Evolutionary conservation across 2,329 filamentous ascomycete genomes (phyloP).

Genomic region (Aspergillus texensis): DNA sequence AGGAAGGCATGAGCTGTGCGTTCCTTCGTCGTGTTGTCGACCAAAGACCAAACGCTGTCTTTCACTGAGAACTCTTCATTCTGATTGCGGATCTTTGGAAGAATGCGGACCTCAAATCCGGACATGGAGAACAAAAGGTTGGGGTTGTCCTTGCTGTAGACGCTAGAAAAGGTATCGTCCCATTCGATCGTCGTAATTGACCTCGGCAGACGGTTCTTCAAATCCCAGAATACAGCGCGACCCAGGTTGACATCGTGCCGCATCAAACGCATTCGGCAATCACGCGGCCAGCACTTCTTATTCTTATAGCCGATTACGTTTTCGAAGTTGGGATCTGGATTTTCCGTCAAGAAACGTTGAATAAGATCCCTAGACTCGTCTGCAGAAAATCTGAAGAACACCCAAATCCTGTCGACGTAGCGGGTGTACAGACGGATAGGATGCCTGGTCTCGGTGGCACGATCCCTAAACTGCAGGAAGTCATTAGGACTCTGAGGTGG

Average conservation of each 20-base stretch:
- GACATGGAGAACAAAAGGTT: constrained; percentile 98
- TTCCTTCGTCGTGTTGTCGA: constrained; percentile 96
- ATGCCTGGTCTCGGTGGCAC: constrained; percentile 87
- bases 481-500: constrained; percentile 94
- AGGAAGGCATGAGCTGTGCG: constrained; percentile 96
- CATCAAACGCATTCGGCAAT: constrained; percentile 98
- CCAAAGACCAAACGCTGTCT: constrained; percentile 96
- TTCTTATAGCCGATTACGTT: constrained; percentile 99
- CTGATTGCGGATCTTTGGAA: constrained; percentile 92
- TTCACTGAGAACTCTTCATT: constrained; percentile 97
- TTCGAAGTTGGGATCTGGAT: constrained; percentile 98
- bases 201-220: constrained; percentile 93
- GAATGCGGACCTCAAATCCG: constrained; percentile 93
- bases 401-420: constrained; percentile 98
- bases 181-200: constrained; percentile 97
- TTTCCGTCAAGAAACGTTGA: constrained; percentile 95
- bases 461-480: constrained; percentile 94
- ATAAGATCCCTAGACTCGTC: constrained; percentile 96
- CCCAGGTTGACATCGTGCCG: constrained; percentile 97
- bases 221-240: constrained; percentile 96
- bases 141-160: constrained; percentile 97
- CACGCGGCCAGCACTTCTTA: constrained; percentile 99
- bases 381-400: constrained; percentile 89
- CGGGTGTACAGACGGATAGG: constrained; percentile 96
- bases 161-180: constrained; percentile 98